A percentile compares a stretch with the other conserved stretches of the same genome.
Evolutionary conservation across 2,329 filamentous ascomycete genomes (phyloP).

Genomic region (Aureobasidium vineae): DNA sequence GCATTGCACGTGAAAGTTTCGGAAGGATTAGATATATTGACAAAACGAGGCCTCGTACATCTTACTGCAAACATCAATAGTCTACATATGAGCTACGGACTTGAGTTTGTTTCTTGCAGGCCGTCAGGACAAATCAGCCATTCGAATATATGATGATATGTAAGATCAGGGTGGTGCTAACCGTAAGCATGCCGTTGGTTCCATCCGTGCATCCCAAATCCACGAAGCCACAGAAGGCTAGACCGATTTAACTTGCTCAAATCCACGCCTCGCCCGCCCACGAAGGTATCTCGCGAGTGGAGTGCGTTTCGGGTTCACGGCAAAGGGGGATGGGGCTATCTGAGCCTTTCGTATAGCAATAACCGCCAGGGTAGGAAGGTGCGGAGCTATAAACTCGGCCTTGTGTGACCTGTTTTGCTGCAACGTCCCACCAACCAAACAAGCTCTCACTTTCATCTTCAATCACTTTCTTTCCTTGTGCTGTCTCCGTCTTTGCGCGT

Average conservation of each 20-base stretch:
- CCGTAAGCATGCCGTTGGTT: conserved; percentile 1
- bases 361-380: conserved; percentile 1
- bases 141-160: not conserved
- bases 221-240: conserved; percentile 4
- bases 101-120: conserved; percentile 14
- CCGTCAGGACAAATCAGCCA: not conserved
- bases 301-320: conserved; percentile 7
- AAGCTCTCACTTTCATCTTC: not conserved
- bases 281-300: conserved; percentile 7
- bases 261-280: conserved; percentile 12
- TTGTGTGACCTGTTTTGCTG: conserved; percentile 14
- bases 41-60: not conserved
- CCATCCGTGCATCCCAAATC: conserved; percentile 4
- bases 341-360: not conserved
- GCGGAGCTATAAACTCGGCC: conserved; percentile 13
- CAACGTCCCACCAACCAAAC: conserved; percentile 13
- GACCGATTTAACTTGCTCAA: conserved; percentile 25
- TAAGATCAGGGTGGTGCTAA: conserved; percentile 8
- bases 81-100: not conserved
- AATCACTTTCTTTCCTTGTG: not conserved
- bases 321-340: not conserved
- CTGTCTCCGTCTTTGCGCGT: not conserved
- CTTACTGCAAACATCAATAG: not conserved
- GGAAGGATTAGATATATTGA: not conserved
- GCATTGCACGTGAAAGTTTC: not conserved